These are phyloP conservation scores for Stephanodiscus triporus DNA, from an alignment of 108 stramenopile genomes.

Conservation along the genomic window DNA sequence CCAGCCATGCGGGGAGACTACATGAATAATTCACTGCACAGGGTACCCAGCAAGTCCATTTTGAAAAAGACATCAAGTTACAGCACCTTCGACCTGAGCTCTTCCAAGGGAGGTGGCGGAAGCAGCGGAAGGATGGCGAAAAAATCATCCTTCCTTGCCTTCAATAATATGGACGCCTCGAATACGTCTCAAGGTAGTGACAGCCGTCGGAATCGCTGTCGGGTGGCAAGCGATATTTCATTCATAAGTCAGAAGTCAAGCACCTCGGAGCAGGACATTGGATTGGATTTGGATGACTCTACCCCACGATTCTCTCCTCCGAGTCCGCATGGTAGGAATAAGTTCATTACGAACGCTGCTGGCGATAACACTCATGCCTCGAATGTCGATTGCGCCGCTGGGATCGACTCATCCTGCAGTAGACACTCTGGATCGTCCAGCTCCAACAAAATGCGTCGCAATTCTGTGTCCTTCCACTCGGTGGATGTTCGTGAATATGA, in stretches of 20 bases:
- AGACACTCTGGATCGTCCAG: slow-evolving; percentile 5
- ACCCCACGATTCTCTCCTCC: not conserved
- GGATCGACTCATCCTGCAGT: not conserved
- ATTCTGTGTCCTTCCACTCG: slow-evolving; percentile 36
- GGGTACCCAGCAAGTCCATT: slow-evolving; percentile 41
- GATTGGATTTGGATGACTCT: slow-evolving; percentile 35
- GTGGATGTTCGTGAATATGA: slow-evolving; percentile 49
- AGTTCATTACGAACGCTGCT: not conserved
- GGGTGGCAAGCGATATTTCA: not conserved
- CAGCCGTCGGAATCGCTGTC: not conserved
- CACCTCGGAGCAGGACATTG: slow-evolving; percentile 7
- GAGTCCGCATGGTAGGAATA: not conserved
- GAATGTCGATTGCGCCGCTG: slow-evolving; percentile 4
- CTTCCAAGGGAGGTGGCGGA: not conserved
- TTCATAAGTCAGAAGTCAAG: not conserved
- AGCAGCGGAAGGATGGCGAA: not conserved
- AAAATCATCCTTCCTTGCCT: slow-evolving; percentile 20
- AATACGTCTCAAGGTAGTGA: slow-evolving; percentile 4
- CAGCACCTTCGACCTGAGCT: slow-evolving; percentile 23
- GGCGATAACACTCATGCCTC: not conserved
- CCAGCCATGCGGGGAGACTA: slow-evolving; percentile 28
- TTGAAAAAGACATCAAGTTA: slow-evolving; percentile 46
- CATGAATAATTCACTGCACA: slow-evolving; percentile 21
- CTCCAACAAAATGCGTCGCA: slow-evolving; percentile 19
- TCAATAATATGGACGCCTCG: not conserved